Evolutionary conservation across 2,329 filamentous ascomycete genomes (phyloP).

Genomic region (Bipolaris sorokiniana): DNA sequence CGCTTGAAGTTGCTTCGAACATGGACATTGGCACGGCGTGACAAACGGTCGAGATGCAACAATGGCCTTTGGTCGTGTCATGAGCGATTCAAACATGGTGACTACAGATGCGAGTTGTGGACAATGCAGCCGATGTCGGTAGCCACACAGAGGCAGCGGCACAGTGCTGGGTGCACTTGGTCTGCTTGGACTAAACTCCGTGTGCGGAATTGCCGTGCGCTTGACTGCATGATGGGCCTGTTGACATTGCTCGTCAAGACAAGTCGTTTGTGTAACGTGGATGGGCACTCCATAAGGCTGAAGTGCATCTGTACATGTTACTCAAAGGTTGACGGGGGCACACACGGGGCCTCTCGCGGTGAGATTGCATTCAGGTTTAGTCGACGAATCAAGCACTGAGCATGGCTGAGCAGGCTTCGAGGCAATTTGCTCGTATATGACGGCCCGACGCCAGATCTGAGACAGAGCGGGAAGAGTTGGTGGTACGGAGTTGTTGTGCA

Average conservation of each 20-base stretch:
- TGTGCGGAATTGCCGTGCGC: slow-evolving; percentile 16
- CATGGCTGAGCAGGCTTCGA: not conserved
- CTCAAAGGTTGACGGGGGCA: slow-evolving; percentile 6
- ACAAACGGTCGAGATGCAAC: not conserved
- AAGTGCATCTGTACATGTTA: slow-evolving; percentile 11
- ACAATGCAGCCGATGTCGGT: slow-evolving; percentile 34
- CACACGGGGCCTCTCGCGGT: slow-evolving; percentile 7
- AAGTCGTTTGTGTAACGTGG: slow-evolving; percentile 21
- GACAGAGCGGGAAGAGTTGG: slow-evolving; percentile 23
- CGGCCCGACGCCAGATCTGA: slow-evolving; percentile 22
- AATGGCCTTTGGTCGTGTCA: not conserved
- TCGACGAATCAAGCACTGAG: slow-evolving; percentile 9
- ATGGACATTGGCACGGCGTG: slow-evolving; percentile 1
- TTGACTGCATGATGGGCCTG: slow-evolving; percentile 19
- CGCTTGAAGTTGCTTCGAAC: not conserved
- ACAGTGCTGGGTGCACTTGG: slow-evolving; percentile 8
- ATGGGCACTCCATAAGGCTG: slow-evolving; percentile 23
- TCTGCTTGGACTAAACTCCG: not conserved
- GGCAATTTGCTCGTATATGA: slow-evolving; percentile 10
- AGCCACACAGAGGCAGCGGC: slow-evolving; percentile 18
- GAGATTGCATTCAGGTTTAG: not conserved
- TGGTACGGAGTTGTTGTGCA: slow-evolving; percentile 13
- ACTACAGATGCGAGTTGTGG: slow-evolving; percentile 24
- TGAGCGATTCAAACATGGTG: slow-evolving; percentile 23
- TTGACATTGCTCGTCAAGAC: slow-evolving; percentile 21